Conservation (phyloP, 305 asterid genomes). For the Fraxinus ornus region DNA sequence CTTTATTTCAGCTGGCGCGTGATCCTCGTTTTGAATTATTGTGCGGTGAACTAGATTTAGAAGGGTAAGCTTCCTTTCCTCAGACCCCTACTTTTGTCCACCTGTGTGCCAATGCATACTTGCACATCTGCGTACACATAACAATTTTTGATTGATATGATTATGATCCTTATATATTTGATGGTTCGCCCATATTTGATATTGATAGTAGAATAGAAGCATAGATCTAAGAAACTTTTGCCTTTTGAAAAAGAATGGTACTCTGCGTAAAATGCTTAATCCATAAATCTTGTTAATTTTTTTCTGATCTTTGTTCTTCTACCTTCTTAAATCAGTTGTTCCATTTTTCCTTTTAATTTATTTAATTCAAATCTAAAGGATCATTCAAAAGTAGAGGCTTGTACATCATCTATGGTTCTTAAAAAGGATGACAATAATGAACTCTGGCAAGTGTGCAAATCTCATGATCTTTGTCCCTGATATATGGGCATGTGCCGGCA, state of each 20-base stretch:
- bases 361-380: neutral
- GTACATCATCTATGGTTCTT: neutral
- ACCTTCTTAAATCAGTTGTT: neutral
- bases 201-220: neutral
- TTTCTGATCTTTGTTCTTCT: neutral
- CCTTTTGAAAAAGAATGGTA: neutral
- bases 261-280: neutral
- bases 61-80: constrained; percentile 48
- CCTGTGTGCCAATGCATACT: neutral
- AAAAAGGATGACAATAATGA: neutral
- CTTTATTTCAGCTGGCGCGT: constrained; percentile 57
- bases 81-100: neutral
- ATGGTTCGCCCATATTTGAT: neutral
- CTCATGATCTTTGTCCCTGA: neutral
- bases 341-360: neutral
- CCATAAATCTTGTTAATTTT: neutral
- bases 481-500: neutral
- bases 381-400: neutral
- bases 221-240: neutral
- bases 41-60: constrained; percentile 64
- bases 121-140: neutral
- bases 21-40: constrained; percentile 96
- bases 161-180: neutral
- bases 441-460: neutral
- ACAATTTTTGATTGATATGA: neutral